phyloP scores from a whole-genome alignment of 441 rosid species.

The Euphorbia corollata region DNA sequence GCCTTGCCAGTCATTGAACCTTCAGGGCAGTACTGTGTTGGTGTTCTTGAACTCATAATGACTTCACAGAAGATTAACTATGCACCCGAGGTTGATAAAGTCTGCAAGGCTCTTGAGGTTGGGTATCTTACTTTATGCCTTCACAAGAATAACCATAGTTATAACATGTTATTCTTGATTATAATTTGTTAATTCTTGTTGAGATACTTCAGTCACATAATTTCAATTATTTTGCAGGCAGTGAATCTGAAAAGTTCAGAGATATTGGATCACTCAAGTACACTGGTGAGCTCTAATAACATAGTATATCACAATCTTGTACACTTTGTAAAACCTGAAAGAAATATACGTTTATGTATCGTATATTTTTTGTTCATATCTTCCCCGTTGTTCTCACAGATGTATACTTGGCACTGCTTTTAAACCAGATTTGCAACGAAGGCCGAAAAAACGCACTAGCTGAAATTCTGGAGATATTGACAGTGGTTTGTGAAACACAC shows the following conservation, averaged over 20 bases:
- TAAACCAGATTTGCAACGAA: slow-evolving; percentile 78
- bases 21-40: slow-evolving; percentile 68
- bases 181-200: not conserved
- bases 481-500: slow-evolving; percentile 68
- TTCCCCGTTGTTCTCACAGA: slow-evolving; percentile 34
- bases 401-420: slow-evolving; percentile 37
- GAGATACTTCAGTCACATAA: slow-evolving; percentile 27
- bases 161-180: too few relatives aligned
- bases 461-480: slow-evolving; percentile 81
- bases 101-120: slow-evolving; percentile 98
- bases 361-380: slow-evolving; percentile 32
- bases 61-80: slow-evolving; percentile 79
- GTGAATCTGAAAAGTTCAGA: slow-evolving; percentile 83
- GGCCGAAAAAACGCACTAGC: slow-evolving; percentile 83
- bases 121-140: slow-evolving; percentile 28
- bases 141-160: not conserved
- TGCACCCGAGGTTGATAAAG: slow-evolving; percentile 91
- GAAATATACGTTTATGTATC: slow-evolving; percentile 16
- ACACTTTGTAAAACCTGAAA: slow-evolving; percentile 22
- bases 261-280: slow-evolving; percentile 56
- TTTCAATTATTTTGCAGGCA: slow-evolving; percentile 60
- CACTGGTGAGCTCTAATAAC: slow-evolving; percentile 47
- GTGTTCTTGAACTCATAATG: slow-evolving; percentile 83
- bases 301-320: slow-evolving; percentile 2
- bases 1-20: slow-evolving; percentile 93